Evolutionary conservation across 1,284 basidiomycete genomes (phyloP).

Genomic region (Schizopora paradoxa): DNA sequence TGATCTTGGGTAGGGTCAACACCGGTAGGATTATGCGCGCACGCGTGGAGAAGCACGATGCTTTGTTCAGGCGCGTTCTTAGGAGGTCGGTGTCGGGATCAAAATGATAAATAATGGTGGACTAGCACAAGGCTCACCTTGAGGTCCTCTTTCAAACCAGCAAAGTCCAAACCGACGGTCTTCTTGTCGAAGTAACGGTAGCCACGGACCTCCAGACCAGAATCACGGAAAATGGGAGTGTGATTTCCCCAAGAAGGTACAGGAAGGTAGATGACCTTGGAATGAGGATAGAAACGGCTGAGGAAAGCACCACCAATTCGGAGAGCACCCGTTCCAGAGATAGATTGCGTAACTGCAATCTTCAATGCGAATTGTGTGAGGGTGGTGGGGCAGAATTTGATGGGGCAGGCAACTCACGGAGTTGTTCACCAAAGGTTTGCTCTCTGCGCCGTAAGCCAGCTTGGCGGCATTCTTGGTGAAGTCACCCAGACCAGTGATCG

Average conservation of each 20-base stretch:
- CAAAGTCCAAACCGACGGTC: slow-evolving; percentile 92
- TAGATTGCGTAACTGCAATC: slow-evolving; percentile 92
- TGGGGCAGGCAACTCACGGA: slow-evolving; percentile 48
- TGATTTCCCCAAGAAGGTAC: slow-evolving; percentile 98
- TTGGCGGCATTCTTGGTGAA: slow-evolving; percentile 90
- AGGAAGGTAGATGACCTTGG: slow-evolving; percentile 91
- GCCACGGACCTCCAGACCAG: slow-evolving; percentile 87
- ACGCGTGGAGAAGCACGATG: slow-evolving; percentile 85
- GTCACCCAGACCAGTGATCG: slow-evolving; percentile 86
- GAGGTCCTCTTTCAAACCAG: slow-evolving; percentile 85
- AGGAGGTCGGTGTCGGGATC: slow-evolving; percentile 12
- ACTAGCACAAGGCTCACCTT: slow-evolving; percentile 43
- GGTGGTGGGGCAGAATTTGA: slow-evolving; percentile 12
- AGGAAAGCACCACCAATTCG: slow-evolving; percentile 96
- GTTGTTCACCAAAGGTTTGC: slow-evolving; percentile 67
- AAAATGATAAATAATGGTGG: slow-evolving; percentile 7
- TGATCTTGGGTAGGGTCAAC: slow-evolving; percentile 92
- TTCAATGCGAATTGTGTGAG: slow-evolving; percentile 30
- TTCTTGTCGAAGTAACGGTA: slow-evolving; percentile 96
- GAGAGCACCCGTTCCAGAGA: slow-evolving; percentile 97
- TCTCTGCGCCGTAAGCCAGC: slow-evolving; percentile 89
- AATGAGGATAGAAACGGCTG: slow-evolving; percentile 81
- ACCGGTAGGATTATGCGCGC: slow-evolving; percentile 98
- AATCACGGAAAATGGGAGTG: slow-evolving; percentile 82
- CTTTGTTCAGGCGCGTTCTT: slow-evolving; percentile 74